phyloP scores from a whole-genome alignment of 1,284 basidiomycete species.

The Ganoderma boninense region DNA sequence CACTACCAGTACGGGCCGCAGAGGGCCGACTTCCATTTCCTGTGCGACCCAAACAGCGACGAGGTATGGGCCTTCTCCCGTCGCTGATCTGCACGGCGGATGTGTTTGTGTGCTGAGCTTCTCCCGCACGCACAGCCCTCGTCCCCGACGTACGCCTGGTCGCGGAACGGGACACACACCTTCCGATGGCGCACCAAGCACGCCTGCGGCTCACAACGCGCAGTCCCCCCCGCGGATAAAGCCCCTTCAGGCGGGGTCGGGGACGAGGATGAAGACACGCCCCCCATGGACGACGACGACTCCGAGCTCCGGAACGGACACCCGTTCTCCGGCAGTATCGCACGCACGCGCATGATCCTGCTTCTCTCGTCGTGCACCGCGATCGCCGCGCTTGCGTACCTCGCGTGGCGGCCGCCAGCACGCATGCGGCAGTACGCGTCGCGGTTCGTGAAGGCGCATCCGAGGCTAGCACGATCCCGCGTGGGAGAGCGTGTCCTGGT shows the following conservation, averaged over 20 bases:
- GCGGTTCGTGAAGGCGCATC: constrained; percentile 37
- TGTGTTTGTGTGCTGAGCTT: background rate
- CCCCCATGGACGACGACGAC: constrained; percentile 32
- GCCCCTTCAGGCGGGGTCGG: constrained; percentile 15
- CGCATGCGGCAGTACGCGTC: constrained; percentile 35
- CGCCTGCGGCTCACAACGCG: constrained; percentile 38
- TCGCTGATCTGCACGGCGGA: background rate
- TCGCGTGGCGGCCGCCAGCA: constrained; percentile 39
- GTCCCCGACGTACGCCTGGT: constrained; percentile 40
- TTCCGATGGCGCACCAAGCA: constrained; percentile 46
- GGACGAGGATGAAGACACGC: constrained; percentile 25
- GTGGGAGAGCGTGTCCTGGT: constrained; percentile 45
- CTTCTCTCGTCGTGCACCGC: constrained; percentile 35
- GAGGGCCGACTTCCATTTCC: constrained; percentile 49
- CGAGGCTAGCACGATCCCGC: constrained; percentile 40
- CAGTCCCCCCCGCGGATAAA: constrained; percentile 10
- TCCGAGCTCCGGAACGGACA: constrained; percentile 34
- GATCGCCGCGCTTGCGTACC: constrained; percentile 35
- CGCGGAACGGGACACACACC: constrained; percentile 43
- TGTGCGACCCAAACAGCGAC: constrained; percentile 47
- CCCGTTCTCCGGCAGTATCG: constrained; percentile 19
- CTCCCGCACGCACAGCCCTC: constrained; percentile 36
- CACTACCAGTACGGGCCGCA: constrained; percentile 48
- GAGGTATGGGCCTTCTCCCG: constrained; percentile 36
- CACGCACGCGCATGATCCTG: constrained; percentile 31